Percentiles rank a stretch among this genome's conserved stretches.
These are phyloP conservation scores for Dalechampia spathulata DNA, from an alignment of 441 rosid genomes.

Conservation along the genomic window DNA sequence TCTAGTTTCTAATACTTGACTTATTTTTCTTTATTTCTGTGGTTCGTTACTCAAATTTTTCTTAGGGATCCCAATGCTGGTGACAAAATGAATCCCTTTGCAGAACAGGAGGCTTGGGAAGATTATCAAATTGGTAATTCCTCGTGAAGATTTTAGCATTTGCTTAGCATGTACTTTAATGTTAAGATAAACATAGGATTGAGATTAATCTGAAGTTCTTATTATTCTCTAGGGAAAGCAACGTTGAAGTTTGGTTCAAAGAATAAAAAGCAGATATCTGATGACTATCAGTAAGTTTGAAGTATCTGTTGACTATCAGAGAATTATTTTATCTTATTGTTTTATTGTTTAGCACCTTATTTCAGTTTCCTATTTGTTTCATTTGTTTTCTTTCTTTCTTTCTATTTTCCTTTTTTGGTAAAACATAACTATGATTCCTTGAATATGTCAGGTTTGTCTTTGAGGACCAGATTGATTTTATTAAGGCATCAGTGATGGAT, in stretches of 20 bases:
- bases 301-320: not conserved
- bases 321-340: not conserved
- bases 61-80: constrained; percentile 57
- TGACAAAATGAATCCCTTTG: constrained; percentile 94
- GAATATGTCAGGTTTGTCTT: constrained; percentile 56
- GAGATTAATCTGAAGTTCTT: constrained; percentile 14
- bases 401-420: not conserved
- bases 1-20: constrained; percentile 9
- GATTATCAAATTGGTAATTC: constrained; percentile 84
- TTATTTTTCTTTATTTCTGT: not conserved
- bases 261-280: constrained; percentile 57
- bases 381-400: not conserved
- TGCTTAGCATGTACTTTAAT: not conserved
- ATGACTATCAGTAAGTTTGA: constrained; percentile 68
- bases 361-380: not conserved
- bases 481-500: constrained; percentile 70
- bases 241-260: constrained; percentile 76
- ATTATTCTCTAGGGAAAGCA: constrained; percentile 62
- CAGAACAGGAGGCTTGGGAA: constrained; percentile 99
- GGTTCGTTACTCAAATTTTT: not conserved
- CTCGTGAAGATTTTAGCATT: constrained; percentile 9
- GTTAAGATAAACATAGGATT: not conserved
- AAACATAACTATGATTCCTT: not conserved
- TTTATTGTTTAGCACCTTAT: not conserved
- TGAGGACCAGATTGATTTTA: constrained; percentile 83